phyloP scores from a whole-genome alignment of 1,284 basidiomycete genomes.

The Apiotrichum akiyoshidainum region DNA sequence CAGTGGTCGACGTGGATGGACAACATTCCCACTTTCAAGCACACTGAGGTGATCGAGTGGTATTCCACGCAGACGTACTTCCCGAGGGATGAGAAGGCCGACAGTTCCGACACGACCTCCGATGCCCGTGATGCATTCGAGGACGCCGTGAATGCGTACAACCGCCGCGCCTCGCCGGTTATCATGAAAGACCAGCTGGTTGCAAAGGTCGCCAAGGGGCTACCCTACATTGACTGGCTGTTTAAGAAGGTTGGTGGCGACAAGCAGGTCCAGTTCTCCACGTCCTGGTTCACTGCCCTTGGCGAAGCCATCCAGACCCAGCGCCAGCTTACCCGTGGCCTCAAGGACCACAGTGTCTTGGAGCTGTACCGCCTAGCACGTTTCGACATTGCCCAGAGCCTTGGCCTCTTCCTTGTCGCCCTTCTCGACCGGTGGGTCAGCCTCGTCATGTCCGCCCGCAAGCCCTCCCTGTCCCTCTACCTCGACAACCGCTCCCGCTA shows the following conservation, averaged over 20 bases:
- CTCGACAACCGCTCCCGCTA: constrained; percentile 10
- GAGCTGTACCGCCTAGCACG: constrained; percentile 11
- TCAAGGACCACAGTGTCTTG: constrained; percentile 17
- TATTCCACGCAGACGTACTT: not conserved
- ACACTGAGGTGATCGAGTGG: constrained; percentile 10
- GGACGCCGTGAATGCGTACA: constrained; percentile 4
- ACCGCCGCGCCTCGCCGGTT: not conserved
- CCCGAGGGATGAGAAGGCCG: constrained; percentile 2
- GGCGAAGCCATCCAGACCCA: constrained; percentile 8
- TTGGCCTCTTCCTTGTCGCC: constrained; percentile 16
- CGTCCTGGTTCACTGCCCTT: constrained; percentile 12
- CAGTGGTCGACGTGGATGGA: constrained; percentile 15
- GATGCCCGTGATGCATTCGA: constrained; percentile 3
- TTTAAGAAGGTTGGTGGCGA: constrained; percentile 8
- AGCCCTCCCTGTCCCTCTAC: constrained; percentile 12
- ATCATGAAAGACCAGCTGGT: constrained; percentile 9
- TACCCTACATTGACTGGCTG: constrained; percentile 12
- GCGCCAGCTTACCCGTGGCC: constrained; percentile 12
- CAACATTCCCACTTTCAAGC: constrained; percentile 11
- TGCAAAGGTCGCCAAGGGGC: constrained; percentile 5
- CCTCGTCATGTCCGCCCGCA: constrained; percentile 11
- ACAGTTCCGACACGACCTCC: not conserved
- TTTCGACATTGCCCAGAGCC: constrained; percentile 11
- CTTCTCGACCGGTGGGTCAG: constrained; percentile 19
- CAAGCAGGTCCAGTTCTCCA: constrained; percentile 6